Evolutionary conservation across 495 filamentous ascomycete species (phyloP).

Genomic region (Aspergillus funiculosus): DNA sequence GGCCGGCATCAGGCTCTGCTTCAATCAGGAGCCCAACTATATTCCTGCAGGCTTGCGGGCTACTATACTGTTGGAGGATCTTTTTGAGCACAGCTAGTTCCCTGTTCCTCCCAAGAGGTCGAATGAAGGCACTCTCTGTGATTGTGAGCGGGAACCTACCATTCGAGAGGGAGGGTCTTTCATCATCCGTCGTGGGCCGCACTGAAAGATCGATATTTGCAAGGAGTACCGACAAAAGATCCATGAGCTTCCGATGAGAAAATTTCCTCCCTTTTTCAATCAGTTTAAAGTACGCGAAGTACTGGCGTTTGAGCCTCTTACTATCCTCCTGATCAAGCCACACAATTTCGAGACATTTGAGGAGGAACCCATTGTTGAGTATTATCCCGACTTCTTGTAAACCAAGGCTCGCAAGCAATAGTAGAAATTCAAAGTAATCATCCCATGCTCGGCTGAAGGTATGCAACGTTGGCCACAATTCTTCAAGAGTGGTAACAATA

Average conservation of each 20-base stretch:
- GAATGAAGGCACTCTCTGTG: slow-evolving; percentile 34
- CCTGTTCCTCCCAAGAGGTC: slow-evolving; percentile 27
- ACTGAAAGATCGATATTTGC: slow-evolving; percentile 37
- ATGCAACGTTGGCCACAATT: slow-evolving; percentile 52
- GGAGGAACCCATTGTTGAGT: slow-evolving; percentile 51
- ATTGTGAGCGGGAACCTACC: slow-evolving; percentile 35
- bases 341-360: slow-evolving; percentile 55
- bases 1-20: slow-evolving; percentile 40
- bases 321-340: slow-evolving; percentile 52
- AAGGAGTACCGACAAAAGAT: slow-evolving; percentile 38
- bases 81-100: slow-evolving; percentile 39
- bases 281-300: slow-evolving; percentile 50
- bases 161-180: slow-evolving; percentile 25
- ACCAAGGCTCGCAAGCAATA: slow-evolving; percentile 54
- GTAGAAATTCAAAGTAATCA: slow-evolving; percentile 70
- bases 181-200: slow-evolving; percentile 22
- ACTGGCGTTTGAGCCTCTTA: slow-evolving; percentile 45
- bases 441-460: slow-evolving; percentile 61
- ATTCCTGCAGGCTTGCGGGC: slow-evolving; percentile 25
- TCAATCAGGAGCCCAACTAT: slow-evolving; percentile 41
- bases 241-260: slow-evolving; percentile 38
- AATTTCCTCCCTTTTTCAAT: slow-evolving; percentile 52
- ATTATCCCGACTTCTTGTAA: slow-evolving; percentile 47
- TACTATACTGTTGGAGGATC: slow-evolving; percentile 36
- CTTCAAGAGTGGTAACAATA: slow-evolving; percentile 48